Conservation (phyloP, 2,329 filamentous ascomycete species). For the Epichloe amarillans region DNA sequence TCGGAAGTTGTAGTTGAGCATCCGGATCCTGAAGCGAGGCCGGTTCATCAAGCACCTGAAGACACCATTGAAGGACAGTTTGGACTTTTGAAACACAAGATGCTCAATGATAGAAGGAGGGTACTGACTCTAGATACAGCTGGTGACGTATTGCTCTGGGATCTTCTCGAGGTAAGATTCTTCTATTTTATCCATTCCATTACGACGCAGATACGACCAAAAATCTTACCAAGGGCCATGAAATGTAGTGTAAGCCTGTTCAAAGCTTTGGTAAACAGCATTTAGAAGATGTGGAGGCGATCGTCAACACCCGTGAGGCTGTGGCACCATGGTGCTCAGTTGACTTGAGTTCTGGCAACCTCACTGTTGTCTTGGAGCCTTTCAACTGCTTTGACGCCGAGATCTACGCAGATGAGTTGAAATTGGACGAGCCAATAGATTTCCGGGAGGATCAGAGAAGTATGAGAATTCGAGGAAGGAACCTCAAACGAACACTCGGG, state of each 20-base stretch:
- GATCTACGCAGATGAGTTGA: slow-evolving; percentile 85
- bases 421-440: slow-evolving; percentile 57
- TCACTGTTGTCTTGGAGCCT: slow-evolving; percentile 83
- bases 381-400: slow-evolving; percentile 97
- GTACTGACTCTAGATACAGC: slow-evolving; percentile 89
- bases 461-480: slow-evolving; percentile 25
- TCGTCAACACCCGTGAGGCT: slow-evolving; percentile 77
- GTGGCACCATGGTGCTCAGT: slow-evolving; percentile 95
- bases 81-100: slow-evolving; percentile 81
- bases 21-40: slow-evolving; percentile 30
- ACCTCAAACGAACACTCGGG: not conserved
- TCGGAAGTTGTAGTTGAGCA: slow-evolving; percentile 19
- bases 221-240: not conserved
- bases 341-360: slow-evolving; percentile 79
- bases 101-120: slow-evolving; percentile 80
- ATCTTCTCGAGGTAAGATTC: slow-evolving; percentile 58
- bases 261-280: slow-evolving; percentile 90
- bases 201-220: not conserved
- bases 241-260: slow-evolving; percentile 61
- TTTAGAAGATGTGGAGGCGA: slow-evolving; percentile 77
- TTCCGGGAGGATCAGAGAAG: slow-evolving; percentile 91
- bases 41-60: slow-evolving; percentile 54
- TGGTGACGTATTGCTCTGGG: slow-evolving; percentile 90
- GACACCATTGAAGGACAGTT: slow-evolving; percentile 92
- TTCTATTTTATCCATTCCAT: not conserved